A percentile compares a stretch with the other conserved stretches of the same genome.
phyloP scores from a whole-genome alignment of 2,329 filamentous ascomycete species.

The Alternaria brassicae region DNA sequence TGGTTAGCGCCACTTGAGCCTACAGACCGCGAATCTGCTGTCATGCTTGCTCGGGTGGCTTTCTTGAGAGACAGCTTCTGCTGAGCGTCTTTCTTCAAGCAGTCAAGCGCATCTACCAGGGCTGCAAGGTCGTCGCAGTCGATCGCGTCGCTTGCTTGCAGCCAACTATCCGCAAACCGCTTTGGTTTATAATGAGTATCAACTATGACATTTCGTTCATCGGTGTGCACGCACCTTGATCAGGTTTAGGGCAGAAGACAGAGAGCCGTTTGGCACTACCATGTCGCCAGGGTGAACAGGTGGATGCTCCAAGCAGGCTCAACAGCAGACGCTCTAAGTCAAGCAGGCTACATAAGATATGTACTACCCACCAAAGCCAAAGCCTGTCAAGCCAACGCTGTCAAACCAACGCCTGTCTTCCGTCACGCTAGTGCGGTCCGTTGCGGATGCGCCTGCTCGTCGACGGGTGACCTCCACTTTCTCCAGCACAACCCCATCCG shows the following conservation, averaged over 20 bases:
- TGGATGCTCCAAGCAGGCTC: neutral
- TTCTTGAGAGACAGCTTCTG: neutral
- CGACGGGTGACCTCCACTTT: neutral
- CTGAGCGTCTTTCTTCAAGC: conserved; percentile 6
- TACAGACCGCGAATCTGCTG: neutral
- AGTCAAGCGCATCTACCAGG: conserved; percentile 5
- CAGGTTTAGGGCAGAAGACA: neutral
- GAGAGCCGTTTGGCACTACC: neutral
- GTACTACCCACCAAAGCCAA: no score
- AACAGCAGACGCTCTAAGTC: neutral
- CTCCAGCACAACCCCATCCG: neutral
- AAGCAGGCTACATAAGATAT: no score
- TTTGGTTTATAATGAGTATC: neutral
- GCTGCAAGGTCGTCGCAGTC: conserved; percentile 4
- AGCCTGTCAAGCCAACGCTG: no score
- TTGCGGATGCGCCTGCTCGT: neutral
- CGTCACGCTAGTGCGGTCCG: neutral
- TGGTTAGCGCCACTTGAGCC: neutral
- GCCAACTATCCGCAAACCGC: conserved; percentile 4
- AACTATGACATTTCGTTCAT: neutral
- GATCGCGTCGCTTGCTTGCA: conserved; percentile 3
- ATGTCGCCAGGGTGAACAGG: neutral
- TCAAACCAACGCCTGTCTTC: no score
- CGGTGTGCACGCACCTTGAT: neutral
- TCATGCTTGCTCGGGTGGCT: neutral